Evolutionary conservation across 495 filamentous ascomycete species (phyloP).

Genomic region (Lindgomyces ingoldianus): DNA sequence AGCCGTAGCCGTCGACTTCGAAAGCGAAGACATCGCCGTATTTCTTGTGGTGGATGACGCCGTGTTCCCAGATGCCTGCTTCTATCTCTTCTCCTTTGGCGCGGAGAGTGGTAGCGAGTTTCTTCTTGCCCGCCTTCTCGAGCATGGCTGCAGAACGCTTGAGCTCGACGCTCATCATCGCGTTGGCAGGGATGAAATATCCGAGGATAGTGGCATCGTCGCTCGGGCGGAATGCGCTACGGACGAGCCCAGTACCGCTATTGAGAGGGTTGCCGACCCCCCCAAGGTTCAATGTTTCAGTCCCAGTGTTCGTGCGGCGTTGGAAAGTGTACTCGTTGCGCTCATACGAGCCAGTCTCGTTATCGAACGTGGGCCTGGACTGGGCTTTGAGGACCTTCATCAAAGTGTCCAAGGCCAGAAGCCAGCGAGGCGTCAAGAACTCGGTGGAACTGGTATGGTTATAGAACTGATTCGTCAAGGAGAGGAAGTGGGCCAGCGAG

Average conservation of each 20-base stretch:
- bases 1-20: slow-evolving; percentile 95
- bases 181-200: slow-evolving; percentile 95
- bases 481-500: slow-evolving; percentile 88
- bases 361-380: slow-evolving; percentile 74
- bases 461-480: slow-evolving; percentile 82
- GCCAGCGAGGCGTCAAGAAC: slow-evolving; percentile 79
- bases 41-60: slow-evolving; percentile 78
- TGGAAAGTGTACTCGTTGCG: slow-evolving; percentile 85
- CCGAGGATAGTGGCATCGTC: slow-evolving; percentile 96
- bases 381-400: slow-evolving; percentile 75
- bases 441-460: slow-evolving; percentile 73
- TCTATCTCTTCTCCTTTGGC: slow-evolving; percentile 68
- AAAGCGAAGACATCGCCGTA: slow-evolving; percentile 93
- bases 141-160: slow-evolving; percentile 73
- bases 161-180: slow-evolving; percentile 91
- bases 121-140: slow-evolving; percentile 54
- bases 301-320: slow-evolving; percentile 74
- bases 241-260: slow-evolving; percentile 77
- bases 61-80: slow-evolving; percentile 80
- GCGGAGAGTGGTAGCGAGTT: slow-evolving; percentile 54
- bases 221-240: slow-evolving; percentile 93
- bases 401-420: slow-evolving; percentile 71
- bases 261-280: slow-evolving; percentile 91
- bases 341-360: slow-evolving; percentile 60
- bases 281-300: slow-evolving; percentile 81